Evolutionary conservation across 1,284 basidiomycete species (phyloP).

Genomic region (Rhodotorula sp.): DNA sequence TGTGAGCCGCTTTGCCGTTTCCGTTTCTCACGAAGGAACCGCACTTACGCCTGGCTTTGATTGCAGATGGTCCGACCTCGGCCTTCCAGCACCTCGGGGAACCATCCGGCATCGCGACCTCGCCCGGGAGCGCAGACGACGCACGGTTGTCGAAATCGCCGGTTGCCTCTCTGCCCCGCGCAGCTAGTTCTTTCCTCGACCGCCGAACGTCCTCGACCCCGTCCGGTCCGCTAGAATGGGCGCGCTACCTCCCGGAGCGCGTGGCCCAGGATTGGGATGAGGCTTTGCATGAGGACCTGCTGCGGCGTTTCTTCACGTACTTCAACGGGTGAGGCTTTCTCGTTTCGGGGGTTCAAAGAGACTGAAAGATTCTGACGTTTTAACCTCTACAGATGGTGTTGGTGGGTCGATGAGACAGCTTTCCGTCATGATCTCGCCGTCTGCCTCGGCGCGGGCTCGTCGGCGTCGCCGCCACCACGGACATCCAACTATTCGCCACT

Average conservation of each 20-base stretch:
- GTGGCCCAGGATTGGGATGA: conserved; percentile 11
- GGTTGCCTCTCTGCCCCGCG: background rate
- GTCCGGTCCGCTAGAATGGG: conserved; percentile 13
- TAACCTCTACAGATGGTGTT: conserved; percentile 52
- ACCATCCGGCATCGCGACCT: background rate
- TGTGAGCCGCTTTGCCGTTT: background rate
- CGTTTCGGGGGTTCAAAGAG: too few species aligned
- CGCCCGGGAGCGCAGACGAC: background rate
- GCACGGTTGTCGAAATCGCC: background rate
- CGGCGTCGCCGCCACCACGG: conserved; percentile 49
- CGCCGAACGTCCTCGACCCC: background rate
- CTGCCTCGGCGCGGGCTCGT: background rate
- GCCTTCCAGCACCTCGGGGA: conserved; percentile 23
- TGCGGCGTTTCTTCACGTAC: conserved; percentile 62
- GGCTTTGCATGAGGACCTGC: conserved; percentile 45
- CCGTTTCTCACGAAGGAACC: background rate
- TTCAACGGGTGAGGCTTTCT: conserved; percentile 49
- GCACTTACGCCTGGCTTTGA: background rate
- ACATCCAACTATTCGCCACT: conserved; percentile 67
- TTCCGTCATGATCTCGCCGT: conserved; percentile 60
- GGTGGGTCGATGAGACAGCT: conserved; percentile 53
- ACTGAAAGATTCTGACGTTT: too few species aligned
- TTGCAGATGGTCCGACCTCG: conserved; percentile 9
- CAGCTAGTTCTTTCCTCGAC: background rate
- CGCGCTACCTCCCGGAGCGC: background rate